Percentiles rank a stretch among this genome's conserved stretches.
Evolutionary conservation across 2,329 filamentous ascomycete genomes (phyloP).

Genomic region (Exophiala lecanii-corni): DNA sequence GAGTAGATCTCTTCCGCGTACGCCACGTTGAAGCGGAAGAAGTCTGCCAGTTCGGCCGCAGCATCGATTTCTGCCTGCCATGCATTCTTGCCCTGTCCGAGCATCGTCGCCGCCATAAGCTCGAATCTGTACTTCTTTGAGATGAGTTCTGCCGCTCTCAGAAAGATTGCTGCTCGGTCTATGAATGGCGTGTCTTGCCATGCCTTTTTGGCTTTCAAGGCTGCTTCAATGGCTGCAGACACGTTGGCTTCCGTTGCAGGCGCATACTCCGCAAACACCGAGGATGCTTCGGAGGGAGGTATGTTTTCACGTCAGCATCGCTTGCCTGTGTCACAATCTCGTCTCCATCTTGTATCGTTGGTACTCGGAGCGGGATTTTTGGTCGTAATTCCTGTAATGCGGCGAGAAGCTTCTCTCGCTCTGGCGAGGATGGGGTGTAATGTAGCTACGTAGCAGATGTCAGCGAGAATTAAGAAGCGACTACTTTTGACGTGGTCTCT

Average conservation of each 20-base stretch:
- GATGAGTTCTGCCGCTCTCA: constrained; percentile 32
- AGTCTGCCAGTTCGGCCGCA: constrained; percentile 36
- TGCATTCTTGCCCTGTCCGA: constrained; percentile 40
- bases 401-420: constrained; percentile 32
- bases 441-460: constrained; percentile 19
- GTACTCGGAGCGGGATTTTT: constrained; percentile 34
- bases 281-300: constrained; percentile 34
- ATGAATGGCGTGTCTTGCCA: constrained; percentile 34
- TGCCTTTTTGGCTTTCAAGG: constrained; percentile 32
- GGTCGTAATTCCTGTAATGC: constrained; percentile 32
- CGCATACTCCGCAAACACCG: constrained; percentile 35
- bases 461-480: too few relatives aligned
- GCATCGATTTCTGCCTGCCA: constrained; percentile 40
- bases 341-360: constrained; percentile 19
- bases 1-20: constrained; percentile 34
- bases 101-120: constrained; percentile 39
- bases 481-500: background rate
- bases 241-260: constrained; percentile 34
- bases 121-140: constrained; percentile 29
- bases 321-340: constrained; percentile 5
- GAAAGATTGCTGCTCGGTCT: constrained; percentile 38
- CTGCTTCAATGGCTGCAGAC: constrained; percentile 29
- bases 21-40: constrained; percentile 34
- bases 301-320: constrained; percentile 3
- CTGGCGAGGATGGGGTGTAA: constrained; percentile 30